Conservation (phyloP, 306 rosid species). For the Malus sieversii region DNA sequence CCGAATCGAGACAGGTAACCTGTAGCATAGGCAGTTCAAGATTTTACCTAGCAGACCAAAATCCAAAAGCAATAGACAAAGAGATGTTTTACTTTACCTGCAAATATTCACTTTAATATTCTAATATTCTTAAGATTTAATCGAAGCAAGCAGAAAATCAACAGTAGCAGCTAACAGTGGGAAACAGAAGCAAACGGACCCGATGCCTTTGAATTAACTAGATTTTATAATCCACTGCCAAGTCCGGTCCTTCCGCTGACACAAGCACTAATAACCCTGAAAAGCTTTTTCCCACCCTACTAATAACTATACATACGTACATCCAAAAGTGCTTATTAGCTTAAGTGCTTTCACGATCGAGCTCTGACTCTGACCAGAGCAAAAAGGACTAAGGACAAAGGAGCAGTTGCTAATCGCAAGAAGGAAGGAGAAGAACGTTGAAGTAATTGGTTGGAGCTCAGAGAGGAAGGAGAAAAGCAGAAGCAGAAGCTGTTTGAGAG, state of each 20-base stretch:
- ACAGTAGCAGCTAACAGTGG: background rate
- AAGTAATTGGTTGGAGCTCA: background rate
- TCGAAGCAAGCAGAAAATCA: background rate
- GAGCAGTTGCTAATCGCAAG: conserved; percentile 42
- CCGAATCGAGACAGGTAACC: background rate
- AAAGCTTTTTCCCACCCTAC: background rate
- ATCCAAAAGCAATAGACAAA: background rate
- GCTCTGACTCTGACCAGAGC: background rate
- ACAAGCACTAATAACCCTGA: background rate
- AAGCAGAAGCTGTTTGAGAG: background rate
- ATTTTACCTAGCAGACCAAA: background rate
- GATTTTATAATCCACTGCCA: conserved; percentile 25
- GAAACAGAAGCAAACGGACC: conserved; percentile 29
- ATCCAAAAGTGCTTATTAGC: background rate
- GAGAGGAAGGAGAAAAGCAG: conserved; percentile 10
- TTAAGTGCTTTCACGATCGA: conserved; percentile 9
- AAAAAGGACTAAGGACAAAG: background rate
- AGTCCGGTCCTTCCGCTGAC: conserved; percentile 40
- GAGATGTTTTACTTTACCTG: background rate
- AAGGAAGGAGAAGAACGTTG: conserved; percentile 7
- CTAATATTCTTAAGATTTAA: background rate
- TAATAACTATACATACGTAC: background rate
- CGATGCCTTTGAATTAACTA: conserved; percentile 34
- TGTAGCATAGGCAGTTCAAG: background rate
- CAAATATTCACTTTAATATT: background rate